Percentiles rank a stretch among this genome's conserved stretches.
Evolutionary conservation across 495 filamentous ascomycete species (phyloP).

Genomic region (Penicillium bovifimosum): DNA sequence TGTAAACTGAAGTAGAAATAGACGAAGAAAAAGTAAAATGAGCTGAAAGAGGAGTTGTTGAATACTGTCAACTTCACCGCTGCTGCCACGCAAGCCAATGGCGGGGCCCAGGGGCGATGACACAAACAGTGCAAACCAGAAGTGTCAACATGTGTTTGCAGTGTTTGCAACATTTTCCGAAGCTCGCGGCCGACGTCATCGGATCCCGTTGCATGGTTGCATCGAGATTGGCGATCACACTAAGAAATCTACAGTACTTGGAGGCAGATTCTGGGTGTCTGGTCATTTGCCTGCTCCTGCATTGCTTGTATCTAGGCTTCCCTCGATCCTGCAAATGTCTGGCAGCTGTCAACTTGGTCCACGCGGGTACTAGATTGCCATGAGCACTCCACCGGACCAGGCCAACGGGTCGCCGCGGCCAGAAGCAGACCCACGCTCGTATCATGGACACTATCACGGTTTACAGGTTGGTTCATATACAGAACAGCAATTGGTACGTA

Average conservation of each 20-base stretch:
- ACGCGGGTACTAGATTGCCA: constrained; percentile 19
- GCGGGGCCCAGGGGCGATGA: background rate
- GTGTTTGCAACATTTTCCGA: background rate
- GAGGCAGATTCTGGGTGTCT: constrained; percentile 4
- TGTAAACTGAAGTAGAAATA: constrained; percentile 5
- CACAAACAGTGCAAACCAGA: constrained; percentile 21
- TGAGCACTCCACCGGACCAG: constrained; percentile 24
- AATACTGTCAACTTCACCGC: constrained; percentile 20
- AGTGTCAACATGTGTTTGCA: background rate
- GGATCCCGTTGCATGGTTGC: constrained; percentile 11
- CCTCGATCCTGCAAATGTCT: background rate
- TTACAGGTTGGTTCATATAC: constrained; percentile 47
- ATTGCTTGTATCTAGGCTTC: constrained; percentile 1
- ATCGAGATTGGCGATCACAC: constrained; percentile 15
- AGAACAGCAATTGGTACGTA: constrained; percentile 48
- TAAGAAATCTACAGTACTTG: constrained; percentile 2
- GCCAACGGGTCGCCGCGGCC: constrained; percentile 13
- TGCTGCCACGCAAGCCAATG: constrained; percentile 19
- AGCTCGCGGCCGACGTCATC: constrained; percentile 28
- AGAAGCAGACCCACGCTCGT: constrained; percentile 14
- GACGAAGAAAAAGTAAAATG: constrained; percentile 3
- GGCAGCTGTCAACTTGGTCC: background rate
- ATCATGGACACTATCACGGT: constrained; percentile 29
- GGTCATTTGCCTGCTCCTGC: constrained; percentile 1
- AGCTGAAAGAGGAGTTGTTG: constrained; percentile 7